A percentile compares a stretch with the other conserved stretches of the same genome.
Conservation (phyloP, 1,139 yeast genomes). For the Debaryomyces fabryi region DNA sequence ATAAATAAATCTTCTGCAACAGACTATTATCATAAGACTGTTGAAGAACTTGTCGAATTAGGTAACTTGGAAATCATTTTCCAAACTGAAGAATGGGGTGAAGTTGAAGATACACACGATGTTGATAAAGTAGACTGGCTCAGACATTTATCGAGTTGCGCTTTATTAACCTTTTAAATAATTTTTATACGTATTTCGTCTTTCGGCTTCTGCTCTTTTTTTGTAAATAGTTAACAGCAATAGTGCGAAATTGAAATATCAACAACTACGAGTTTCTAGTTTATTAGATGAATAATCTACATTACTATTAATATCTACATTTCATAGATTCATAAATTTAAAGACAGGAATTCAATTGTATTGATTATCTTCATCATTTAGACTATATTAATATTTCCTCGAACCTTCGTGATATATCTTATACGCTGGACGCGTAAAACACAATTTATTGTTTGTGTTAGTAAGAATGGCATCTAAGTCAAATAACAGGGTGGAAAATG, state of each 20-base stretch:
- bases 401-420: neutral
- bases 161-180: constrained; percentile 43
- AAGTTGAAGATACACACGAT: constrained; percentile 97
- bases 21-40: constrained; percentile 38
- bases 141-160: constrained; percentile 80
- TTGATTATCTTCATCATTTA: neutral
- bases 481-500: neutral
- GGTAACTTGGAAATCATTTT: constrained; percentile 80
- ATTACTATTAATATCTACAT: neutral
- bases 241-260: constrained; percentile 7
- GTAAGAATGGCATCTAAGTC: constrained; percentile 4
- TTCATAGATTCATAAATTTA: neutral
- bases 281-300: neutral
- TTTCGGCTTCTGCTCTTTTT: neutral
- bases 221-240: constrained; percentile 8
- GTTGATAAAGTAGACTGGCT: constrained; percentile 89
- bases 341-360: neutral
- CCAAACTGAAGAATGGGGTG: constrained; percentile 95
- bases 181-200: neutral
- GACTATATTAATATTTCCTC: neutral
- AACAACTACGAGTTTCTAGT: neutral
- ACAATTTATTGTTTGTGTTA: constrained; percentile 2
- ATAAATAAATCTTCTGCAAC: constrained; percentile 30
- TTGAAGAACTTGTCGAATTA: constrained; percentile 75
- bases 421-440: constrained; percentile 8